Conservation (phyloP, 2,329 filamentous ascomycete species). For the Penicillium expansum region DNA sequence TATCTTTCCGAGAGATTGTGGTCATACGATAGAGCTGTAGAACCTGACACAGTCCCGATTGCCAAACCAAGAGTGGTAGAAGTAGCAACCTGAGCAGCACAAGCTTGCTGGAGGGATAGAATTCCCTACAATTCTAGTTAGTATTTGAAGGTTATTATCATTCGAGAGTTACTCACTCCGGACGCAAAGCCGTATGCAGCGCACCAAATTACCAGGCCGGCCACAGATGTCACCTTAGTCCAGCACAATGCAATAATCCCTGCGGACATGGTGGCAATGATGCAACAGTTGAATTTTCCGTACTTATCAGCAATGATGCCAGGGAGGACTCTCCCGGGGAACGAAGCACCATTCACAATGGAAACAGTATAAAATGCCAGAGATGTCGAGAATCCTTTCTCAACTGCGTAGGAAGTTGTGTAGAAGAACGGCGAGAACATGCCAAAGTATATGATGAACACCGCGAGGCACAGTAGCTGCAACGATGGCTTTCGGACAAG, state of each 20-base stretch:
- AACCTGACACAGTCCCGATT: constrained; percentile 44
- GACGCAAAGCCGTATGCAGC: constrained; percentile 49
- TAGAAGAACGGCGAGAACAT: constrained; percentile 44
- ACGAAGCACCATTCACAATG: constrained; percentile 39
- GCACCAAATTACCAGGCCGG: constrained; percentile 47
- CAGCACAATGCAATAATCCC: constrained; percentile 47
- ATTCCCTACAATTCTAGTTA: constrained; percentile 37
- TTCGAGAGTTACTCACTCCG: constrained; percentile 32
- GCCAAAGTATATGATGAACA: constrained; percentile 40
- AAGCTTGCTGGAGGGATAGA: constrained; percentile 48
- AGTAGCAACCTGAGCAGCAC: constrained; percentile 44
- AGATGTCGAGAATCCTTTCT: constrained; percentile 28
- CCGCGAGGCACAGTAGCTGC: constrained; percentile 29
- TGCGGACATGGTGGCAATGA: constrained; percentile 30
- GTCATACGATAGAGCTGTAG: constrained; percentile 45
- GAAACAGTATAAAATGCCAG: constrained; percentile 41
- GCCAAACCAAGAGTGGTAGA: constrained; percentile 42
- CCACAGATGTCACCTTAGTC: constrained; percentile 43
- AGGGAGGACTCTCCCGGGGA: constrained; percentile 38
- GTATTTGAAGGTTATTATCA: not conserved
- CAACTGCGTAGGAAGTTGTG: constrained; percentile 30
- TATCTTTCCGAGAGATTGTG: not conserved
- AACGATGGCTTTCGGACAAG: constrained; percentile 23
- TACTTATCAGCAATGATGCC: constrained; percentile 39
- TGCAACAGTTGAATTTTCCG: constrained; percentile 34